Evolutionary conservation across 129 eudicot species (phyloP).

Genomic region (Silybum marianum): DNA sequence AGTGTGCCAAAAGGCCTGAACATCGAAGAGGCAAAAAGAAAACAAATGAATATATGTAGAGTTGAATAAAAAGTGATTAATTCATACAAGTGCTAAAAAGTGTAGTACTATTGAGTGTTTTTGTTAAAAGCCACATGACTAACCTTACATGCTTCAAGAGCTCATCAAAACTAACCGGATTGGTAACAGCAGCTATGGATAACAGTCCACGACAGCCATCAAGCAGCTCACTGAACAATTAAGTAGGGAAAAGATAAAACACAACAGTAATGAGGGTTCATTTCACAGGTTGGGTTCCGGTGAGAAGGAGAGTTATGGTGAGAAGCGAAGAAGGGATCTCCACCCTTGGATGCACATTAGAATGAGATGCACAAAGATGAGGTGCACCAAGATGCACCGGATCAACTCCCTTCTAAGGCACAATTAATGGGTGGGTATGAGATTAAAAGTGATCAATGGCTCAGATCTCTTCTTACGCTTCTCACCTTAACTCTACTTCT

Average conservation of each 20-base stretch:
- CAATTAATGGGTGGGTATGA: no score
- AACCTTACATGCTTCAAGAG: constrained; percentile 83
- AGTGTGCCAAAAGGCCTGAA: constrained; percentile 95
- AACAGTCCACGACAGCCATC: constrained; percentile 97
- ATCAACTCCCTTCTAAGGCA: no score
- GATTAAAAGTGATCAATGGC: no score
- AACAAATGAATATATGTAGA: constrained; percentile 9
- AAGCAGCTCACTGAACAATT: constrained; percentile 79
- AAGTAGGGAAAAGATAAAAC: constrained; percentile 15
- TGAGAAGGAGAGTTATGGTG: no score
- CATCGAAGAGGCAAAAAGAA: constrained; percentile 25
- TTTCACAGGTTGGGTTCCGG: neutral
- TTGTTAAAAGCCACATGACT: constrained; percentile 1
- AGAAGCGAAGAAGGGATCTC: no score
- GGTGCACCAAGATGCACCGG: no score
- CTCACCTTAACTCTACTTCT: no score
- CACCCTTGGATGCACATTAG: no score
- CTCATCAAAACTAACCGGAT: constrained; percentile 68
- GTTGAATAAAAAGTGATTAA: neutral
- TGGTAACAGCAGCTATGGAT: constrained; percentile 78
- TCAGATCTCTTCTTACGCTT: no score
- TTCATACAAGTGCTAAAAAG: constrained; percentile 13
- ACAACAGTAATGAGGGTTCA: constrained; percentile 6
- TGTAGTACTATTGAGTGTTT: neutral
- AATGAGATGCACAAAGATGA: no score